Base-by-base conservation (phyloP, 176 grass and related monocot species). In the Coix lacrymajobi region DNA sequence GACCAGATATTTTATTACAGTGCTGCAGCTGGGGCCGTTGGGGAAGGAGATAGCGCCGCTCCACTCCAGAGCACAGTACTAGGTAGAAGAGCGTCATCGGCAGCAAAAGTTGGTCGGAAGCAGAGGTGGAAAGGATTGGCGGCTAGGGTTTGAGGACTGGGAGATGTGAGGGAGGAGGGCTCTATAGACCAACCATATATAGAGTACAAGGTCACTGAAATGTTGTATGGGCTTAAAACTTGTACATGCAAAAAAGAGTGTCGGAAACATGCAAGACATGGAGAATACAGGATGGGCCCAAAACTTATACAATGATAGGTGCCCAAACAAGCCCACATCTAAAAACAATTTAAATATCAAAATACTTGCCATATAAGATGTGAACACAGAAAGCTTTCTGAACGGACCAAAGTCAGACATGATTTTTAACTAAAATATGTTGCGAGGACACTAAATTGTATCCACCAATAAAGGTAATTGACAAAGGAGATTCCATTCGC, bases 111-210 rank as follows among this genome's bases (percentile, higher is more conserved):
- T 67, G 31, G 30, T 19, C 13, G 37, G 29, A 79, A 57, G 28
- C 16, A 3, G 15, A 60, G 28, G 45, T 43, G 22, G 3, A 58
- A 13, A 37, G 5, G 75, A 80, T 68, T 76, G 62, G 69, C 1
- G 19, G 76, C 48, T 61, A 89, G 76, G 75, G 60, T 62, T 84
- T 79, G 34, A 66, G 76, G 49, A 80, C 36, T 58, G 17, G 38
- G 51, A 60, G 25, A 61, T 79, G 45, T 34, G 46, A 71, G 66
- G 83, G 48, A 60, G 30, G 28, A 60, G 30, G 28, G 30, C 17
- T 76, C 25, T 80, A 40, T 61, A 80, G 24, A 89, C 9, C 4
- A 45, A 44, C 31, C 66, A 67, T 68, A 68, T 77, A 86, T 29
- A 51, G 7, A 80, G 22, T 25, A 26, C 56, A 60, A 60, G 56